These are phyloP conservation scores for Didymella exigua DNA, from an alignment of 2,329 filamentous ascomycete species.

Conservation along the genomic window DNA sequence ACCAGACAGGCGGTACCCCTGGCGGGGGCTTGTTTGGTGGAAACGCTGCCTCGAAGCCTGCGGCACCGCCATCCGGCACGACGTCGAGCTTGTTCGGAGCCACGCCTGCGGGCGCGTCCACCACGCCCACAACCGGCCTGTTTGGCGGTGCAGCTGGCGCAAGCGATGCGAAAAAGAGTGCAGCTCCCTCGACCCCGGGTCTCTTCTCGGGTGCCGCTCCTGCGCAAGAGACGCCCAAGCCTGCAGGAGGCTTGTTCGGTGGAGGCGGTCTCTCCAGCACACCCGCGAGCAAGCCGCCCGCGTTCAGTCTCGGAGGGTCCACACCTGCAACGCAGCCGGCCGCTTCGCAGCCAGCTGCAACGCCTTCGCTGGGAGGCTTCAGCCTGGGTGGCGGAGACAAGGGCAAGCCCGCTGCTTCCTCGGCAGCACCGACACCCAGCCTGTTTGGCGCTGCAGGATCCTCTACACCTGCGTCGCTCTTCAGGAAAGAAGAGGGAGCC, in stretches of 20 bases:
- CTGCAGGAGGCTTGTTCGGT: slow-evolving; percentile 32
- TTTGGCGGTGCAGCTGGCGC: slow-evolving; percentile 34
- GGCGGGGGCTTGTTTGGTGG: slow-evolving; percentile 24
- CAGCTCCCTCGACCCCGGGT: slow-evolving; percentile 29
- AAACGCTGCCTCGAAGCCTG: slow-evolving; percentile 27
- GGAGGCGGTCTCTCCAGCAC: slow-evolving; percentile 39
- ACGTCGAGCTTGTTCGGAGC: slow-evolving; percentile 36
- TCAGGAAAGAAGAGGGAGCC: slow-evolving; percentile 2
- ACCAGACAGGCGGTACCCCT: slow-evolving; percentile 17
- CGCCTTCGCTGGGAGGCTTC: slow-evolving; percentile 18
- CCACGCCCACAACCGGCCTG: slow-evolving; percentile 24
- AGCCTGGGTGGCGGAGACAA: slow-evolving; percentile 30
- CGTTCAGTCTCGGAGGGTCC: slow-evolving; percentile 34
- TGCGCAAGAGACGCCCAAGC: slow-evolving; percentile 41
- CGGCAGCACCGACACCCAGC: slow-evolving; percentile 26
- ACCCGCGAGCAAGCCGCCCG: slow-evolving; percentile 36
- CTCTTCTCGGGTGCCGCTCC: slow-evolving; percentile 33
- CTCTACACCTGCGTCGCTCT: slow-evolving; percentile 19
- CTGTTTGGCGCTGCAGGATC: slow-evolving; percentile 29
- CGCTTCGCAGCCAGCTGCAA: slow-evolving; percentile 30
- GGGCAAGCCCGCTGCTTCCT: slow-evolving; percentile 28
- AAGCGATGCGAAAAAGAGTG: slow-evolving; percentile 41
- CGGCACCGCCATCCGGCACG: slow-evolving; percentile 36
- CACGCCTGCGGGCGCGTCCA: slow-evolving; percentile 31
- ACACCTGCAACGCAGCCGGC: slow-evolving; percentile 34